Base-by-base conservation (phyloP, 306 rosid species). In the Parietaria judaica region DNA sequence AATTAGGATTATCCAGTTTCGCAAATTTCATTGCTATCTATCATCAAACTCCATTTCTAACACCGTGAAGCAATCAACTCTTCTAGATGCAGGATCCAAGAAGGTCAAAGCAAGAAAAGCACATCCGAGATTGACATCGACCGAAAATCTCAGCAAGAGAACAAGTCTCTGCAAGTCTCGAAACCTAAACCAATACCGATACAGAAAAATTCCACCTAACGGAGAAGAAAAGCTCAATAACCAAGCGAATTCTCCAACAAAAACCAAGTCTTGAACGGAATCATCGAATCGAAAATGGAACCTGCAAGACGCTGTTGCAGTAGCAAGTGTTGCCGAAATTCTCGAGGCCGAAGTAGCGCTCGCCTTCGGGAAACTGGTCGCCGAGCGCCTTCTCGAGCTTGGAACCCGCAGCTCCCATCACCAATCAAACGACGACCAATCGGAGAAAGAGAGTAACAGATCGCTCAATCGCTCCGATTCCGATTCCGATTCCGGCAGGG, bases 331-430 rank as follows among this genome's bases (percentile, higher is more conserved):
- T 94, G 63, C 99, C 99, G 69, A 88, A 94, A 84, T 94, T 94
- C 79, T 94, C 97, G 4, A 94, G 90, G 52, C 99, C 99, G 37
- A 94, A 94, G 74, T 94, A 94, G 41, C 95, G 90, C 60, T 94
- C 99, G 81, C 99, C 99, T 84, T 89, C 99, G 4, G 97, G 99
- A 54, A 89, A 94, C 79, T 94, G 99, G 67, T 94, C 99, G 7
- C 99, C 99, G 4, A 94, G 97, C 78, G 97, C 99, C 75, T 86
- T 94, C 84, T 88, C 99, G 54, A 94, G 97, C 80, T 94, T 94
- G 39, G 99, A 94, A 70, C 99, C 99, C 54, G 97, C 84, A 58
- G 94, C 95, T 81, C 99, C 99, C 99, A 94, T 89, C 15, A 14
- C 45, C 54, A 56, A 66, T 7, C 36, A 35, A 63, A 34, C 57